These are phyloP conservation scores for Cyclanthera cordifolia DNA, from an alignment of 306 rosid genomes.

Conservation along the genomic window DNA sequence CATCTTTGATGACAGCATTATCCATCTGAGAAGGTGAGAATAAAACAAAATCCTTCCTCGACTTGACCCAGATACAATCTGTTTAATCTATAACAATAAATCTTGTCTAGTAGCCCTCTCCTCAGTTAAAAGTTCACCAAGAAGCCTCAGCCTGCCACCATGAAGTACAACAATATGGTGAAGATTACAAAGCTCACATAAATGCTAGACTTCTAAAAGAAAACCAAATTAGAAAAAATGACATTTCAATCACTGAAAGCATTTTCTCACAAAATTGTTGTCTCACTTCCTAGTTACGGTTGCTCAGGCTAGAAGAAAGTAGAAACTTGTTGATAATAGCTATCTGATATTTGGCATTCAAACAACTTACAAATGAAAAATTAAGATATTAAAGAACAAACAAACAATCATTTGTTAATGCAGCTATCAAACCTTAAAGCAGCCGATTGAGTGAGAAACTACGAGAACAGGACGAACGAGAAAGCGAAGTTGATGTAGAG, in stretches of 20 bases:
- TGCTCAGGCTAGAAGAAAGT: not conserved
- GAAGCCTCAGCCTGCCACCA: slow-evolving; percentile 1
- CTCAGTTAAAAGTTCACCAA: not conserved
- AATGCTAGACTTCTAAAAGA: not conserved
- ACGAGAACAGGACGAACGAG: too few relatives aligned
- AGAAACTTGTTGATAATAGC: not conserved
- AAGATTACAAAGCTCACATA: not conserved
- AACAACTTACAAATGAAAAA: not conserved
- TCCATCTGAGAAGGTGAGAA: not conserved
- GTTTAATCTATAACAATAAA: not conserved
- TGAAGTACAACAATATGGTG: not conserved
- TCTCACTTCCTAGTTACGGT: not conserved
- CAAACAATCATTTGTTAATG: not conserved
- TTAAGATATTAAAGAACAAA: not conserved
- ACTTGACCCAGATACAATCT: not conserved
- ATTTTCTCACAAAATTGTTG: not conserved
- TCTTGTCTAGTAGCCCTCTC: not conserved
- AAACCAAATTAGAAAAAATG: not conserved
- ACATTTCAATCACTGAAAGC: not conserved
- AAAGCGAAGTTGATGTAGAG: too few relatives aligned
- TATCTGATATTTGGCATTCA: not conserved
- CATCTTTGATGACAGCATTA: not conserved
- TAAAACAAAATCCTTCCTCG: not conserved
- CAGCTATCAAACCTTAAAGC: not conserved
- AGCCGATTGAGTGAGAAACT: not conserved